Evolutionary conservation across 441 rosid species (phyloP).

Genomic region (Macaranga tanarius): DNA sequence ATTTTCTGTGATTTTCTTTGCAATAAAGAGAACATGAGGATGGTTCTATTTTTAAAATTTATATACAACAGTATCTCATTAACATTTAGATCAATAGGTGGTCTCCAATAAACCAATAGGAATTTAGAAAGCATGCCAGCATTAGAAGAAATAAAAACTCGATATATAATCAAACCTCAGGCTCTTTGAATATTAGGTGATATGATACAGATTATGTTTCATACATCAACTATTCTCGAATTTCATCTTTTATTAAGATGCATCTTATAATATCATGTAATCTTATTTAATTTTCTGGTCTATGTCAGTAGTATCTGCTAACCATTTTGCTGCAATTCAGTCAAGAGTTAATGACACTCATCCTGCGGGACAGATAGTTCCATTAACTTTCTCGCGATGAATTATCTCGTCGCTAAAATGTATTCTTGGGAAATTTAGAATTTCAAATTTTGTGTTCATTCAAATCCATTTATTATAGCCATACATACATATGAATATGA

Average conservation of each 20-base stretch:
- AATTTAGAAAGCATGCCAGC: no score
- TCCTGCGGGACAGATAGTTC: no score
- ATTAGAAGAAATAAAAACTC: neutral
- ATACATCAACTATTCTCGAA: neutral
- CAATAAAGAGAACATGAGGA: no score
- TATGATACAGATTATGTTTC: neutral
- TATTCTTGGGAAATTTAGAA: no score
- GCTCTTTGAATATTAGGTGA: slow-evolving; percentile 7
- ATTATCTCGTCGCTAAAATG: no score
- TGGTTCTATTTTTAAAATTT: no score
- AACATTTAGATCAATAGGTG: neutral
- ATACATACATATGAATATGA: no score
- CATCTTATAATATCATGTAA: neutral
- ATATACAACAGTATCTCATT: neutral
- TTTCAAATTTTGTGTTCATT: no score
- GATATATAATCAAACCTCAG: neutral
- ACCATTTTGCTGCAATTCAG: neutral
- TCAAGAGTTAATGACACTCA: no score
- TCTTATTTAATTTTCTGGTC: neutral
- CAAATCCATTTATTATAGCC: no score
- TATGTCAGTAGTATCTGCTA: neutral
- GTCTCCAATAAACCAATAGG: neutral
- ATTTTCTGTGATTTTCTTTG: neutral
- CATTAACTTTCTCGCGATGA: no score
- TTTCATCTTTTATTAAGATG: neutral